phyloP scores from a whole-genome alignment of 1,284 basidiomycete genomes.

The Ustilago vetiveriae region DNA sequence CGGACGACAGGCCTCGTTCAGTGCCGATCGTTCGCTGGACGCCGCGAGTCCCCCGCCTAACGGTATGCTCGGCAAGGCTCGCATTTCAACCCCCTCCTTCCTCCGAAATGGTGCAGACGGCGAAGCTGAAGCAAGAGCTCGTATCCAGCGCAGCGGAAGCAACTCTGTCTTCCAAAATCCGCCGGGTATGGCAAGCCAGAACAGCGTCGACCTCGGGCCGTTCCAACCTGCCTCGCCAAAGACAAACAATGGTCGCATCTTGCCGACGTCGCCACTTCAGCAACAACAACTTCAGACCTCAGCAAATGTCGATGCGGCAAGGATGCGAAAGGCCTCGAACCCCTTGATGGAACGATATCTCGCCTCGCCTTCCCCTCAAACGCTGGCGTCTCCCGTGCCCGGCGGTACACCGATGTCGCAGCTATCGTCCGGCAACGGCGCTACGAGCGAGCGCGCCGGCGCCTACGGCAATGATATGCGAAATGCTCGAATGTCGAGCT shows the following conservation, averaged over 20 bases:
- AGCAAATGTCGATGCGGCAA: conserved; percentile 6
- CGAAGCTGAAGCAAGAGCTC: conserved; percentile 14
- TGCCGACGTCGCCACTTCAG: conserved; percentile 17
- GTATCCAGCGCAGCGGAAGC: conserved; percentile 8
- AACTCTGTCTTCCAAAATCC: conserved; percentile 47
- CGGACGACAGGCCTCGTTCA: conserved; percentile 34
- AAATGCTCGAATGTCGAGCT: conserved; percentile 21
- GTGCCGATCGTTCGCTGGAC: conserved; percentile 46
- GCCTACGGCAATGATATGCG: conserved; percentile 6
- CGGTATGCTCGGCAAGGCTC: conserved; percentile 39
- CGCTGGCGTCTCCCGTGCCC: conserved; percentile 20
- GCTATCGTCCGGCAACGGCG: conserved; percentile 2
- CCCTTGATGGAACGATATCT: conserved; percentile 45
- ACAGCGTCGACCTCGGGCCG: conserved; percentile 56
- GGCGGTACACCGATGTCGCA: conserved; percentile 3
- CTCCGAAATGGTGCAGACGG: conserved; percentile 31
- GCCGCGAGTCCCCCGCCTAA: conserved; percentile 10
- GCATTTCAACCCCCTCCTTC: conserved; percentile 45
- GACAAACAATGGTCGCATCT: conserved; percentile 14
- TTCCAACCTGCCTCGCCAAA: conserved; percentile 52
- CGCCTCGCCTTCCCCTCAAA: conserved; percentile 38
- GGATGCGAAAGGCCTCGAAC: conserved; percentile 34
- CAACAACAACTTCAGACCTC: conserved; percentile 10
- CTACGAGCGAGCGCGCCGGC: conserved; percentile 1
- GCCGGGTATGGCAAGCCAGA: conserved; percentile 53